phyloP scores from a whole-genome alignment of 805 yeast genomes.

The Jamesozyma piceae region DNA sequence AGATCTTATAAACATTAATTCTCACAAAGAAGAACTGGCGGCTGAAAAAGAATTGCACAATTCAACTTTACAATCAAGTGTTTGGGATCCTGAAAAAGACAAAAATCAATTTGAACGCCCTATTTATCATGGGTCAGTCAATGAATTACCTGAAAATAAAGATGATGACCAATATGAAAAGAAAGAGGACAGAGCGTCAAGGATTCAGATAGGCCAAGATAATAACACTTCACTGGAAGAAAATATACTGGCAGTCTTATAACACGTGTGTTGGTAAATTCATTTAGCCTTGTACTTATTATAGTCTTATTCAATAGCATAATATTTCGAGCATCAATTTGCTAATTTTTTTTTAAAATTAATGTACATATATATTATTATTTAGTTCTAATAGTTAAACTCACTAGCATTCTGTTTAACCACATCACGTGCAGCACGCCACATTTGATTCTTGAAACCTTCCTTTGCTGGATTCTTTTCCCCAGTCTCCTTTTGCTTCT shows the following conservation, averaged over 20 bases:
- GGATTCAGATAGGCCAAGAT: conserved; percentile 20
- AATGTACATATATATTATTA: neutral
- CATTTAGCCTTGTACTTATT: neutral
- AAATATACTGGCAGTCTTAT: conserved; percentile 24
- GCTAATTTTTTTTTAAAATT: neutral
- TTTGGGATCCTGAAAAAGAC: conserved; percentile 58
- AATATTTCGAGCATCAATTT: neutral
- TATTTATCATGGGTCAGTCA: conserved; percentile 27
- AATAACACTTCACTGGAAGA: conserved; percentile 22
- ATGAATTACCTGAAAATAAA: neutral
- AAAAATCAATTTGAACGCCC: conserved; percentile 48
- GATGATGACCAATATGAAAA: neutral
- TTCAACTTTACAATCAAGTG: conserved; percentile 27
- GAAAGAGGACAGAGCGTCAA: conserved; percentile 7
- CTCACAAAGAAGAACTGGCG: conserved; percentile 19
- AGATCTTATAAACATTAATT: conserved; percentile 24
- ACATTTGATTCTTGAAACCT: conserved; percentile 64
- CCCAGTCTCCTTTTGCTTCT: conserved; percentile 23
- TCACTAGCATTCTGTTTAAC: conserved; percentile 58
- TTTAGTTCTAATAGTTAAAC: conserved; percentile 43
- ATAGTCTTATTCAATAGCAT: neutral
- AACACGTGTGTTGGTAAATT: neutral
- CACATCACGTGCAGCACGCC: conserved; percentile 63
- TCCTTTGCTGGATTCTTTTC: conserved; percentile 44
- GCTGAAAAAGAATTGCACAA: conserved; percentile 10